Evolutionary conservation across 1,139 yeast species (phyloP).

Genomic region (Pichia sp.): DNA sequence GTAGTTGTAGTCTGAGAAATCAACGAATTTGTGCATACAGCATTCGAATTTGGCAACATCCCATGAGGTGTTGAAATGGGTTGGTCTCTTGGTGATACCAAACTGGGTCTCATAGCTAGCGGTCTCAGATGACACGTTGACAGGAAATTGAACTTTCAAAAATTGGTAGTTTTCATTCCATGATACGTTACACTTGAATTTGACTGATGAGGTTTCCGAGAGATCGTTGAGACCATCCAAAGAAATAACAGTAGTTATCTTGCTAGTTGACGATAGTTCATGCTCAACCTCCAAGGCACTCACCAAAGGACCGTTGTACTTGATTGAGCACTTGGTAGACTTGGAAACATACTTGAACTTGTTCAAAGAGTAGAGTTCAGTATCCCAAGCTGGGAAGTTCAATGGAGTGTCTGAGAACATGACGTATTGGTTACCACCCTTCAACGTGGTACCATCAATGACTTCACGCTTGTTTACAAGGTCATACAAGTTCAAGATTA

Average conservation of each 20-base stretch:
- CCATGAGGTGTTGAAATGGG: slow-evolving; percentile 93
- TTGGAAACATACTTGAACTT: slow-evolving; percentile 54
- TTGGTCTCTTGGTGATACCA: slow-evolving; percentile 85
- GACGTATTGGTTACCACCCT: slow-evolving; percentile 74
- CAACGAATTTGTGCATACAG: slow-evolving; percentile 91
- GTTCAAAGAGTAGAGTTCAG: slow-evolving; percentile 79
- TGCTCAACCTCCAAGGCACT: slow-evolving; percentile 61
- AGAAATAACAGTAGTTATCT: slow-evolving; percentile 66
- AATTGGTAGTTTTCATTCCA: slow-evolving; percentile 91
- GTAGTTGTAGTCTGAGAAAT: slow-evolving; percentile 76
- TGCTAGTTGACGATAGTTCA: slow-evolving; percentile 51
- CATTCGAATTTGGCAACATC: slow-evolving; percentile 96
- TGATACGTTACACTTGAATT: slow-evolving; percentile 64
- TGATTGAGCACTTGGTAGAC: slow-evolving; percentile 43
- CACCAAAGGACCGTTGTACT: slow-evolving; percentile 53
- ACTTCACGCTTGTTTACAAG: slow-evolving; percentile 58
- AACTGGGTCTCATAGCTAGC: slow-evolving; percentile 93
- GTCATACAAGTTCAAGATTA: slow-evolving; percentile 65
- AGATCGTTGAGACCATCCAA: slow-evolving; percentile 50
- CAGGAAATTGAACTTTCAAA: slow-evolving; percentile 92
- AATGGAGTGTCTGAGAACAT: slow-evolving; percentile 86
- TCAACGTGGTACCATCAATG: slow-evolving; percentile 48
- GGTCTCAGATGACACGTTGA: slow-evolving; percentile 64
- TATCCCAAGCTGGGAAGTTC: slow-evolving; percentile 96
- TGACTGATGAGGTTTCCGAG: slow-evolving; percentile 32